These are phyloP conservation scores for Cutaneotrichosporon spelunceum DNA, from an alignment of 1,284 basidiomycete genomes.

Conservation along the genomic window DNA sequence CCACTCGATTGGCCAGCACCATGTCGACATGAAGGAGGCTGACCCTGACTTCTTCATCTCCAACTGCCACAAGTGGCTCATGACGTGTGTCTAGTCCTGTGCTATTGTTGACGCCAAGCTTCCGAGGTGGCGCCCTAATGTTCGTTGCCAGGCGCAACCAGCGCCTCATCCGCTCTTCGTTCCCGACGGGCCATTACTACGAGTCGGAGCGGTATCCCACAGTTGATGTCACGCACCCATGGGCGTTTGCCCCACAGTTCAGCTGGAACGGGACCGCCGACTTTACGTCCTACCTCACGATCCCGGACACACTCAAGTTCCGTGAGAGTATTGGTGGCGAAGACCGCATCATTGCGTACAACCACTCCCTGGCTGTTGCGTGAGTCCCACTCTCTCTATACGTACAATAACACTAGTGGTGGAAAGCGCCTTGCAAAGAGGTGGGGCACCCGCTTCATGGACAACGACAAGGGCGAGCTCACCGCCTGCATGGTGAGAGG, in stretches of 20 bases:
- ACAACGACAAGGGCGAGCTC: constrained; percentile 60
- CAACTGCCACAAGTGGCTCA: constrained; percentile 83
- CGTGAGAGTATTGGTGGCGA: constrained; percentile 79
- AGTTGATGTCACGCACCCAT: constrained; percentile 26
- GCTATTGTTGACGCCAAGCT: constrained; percentile 48
- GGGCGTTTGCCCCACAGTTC: constrained; percentile 55
- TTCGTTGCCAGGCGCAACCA: constrained; percentile 77
- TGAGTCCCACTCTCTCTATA: constrained; percentile 24
- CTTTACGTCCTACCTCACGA: constrained; percentile 33
- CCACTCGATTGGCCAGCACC: constrained; percentile 66
- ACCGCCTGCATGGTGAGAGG: constrained; percentile 69
- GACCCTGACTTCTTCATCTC: constrained; percentile 77
- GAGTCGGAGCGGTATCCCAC: constrained; percentile 51
- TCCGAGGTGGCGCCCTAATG: constrained; percentile 67
- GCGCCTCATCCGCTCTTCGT: constrained; percentile 65
- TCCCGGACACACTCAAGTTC: constrained; percentile 65
- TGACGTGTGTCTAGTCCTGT: constrained; percentile 25
- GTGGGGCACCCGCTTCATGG: constrained; percentile 65
- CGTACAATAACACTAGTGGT: constrained; percentile 52
- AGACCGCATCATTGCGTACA: constrained; percentile 70
- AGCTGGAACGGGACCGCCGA: constrained; percentile 44
- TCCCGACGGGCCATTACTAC: constrained; percentile 70
- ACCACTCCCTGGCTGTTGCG: constrained; percentile 65
- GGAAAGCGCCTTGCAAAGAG: constrained; percentile 64
- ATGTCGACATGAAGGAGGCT: constrained; percentile 59